Evolutionary conservation across 2,329 filamentous ascomycete species (phyloP).

Genomic region (Cladosporium sp.): DNA sequence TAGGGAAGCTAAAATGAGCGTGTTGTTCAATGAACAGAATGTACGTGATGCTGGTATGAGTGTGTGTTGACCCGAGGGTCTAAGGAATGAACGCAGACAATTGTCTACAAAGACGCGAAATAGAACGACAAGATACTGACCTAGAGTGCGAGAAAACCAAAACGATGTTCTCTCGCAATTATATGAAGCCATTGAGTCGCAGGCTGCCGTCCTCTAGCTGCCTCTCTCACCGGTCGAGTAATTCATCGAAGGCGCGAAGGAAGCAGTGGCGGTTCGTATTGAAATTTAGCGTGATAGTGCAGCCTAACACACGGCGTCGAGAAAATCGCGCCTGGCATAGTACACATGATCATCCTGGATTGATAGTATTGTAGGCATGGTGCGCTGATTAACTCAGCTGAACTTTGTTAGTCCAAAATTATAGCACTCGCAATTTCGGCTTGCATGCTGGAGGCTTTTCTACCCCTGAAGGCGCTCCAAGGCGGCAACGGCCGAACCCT

Average conservation of each 20-base stretch:
- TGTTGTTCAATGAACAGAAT: conserved; percentile 36
- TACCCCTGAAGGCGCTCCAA: conserved; percentile 9
- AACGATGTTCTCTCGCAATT: not conserved
- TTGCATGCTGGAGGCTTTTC: conserved; percentile 1
- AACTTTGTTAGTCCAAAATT: not conserved
- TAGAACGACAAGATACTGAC: conserved; percentile 1
- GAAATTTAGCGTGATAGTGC: not conserved
- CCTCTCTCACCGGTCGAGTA: conserved; percentile 12
- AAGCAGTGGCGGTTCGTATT: conserved; percentile 8
- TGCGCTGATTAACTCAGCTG: not conserved
- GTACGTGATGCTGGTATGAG: conserved; percentile 23
- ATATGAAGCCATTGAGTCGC: conserved; percentile 1
- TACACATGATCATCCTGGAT: no score
- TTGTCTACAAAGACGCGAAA: conserved; percentile 2
- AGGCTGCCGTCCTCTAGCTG: not conserved
- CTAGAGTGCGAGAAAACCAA: not conserved
- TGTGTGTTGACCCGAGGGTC: conserved; percentile 26
- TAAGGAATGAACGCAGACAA: conserved; percentile 56
- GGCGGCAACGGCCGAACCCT: not conserved
- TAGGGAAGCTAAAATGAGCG: no score
- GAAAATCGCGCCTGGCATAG: no score
- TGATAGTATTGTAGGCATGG: no score
- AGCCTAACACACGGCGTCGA: no score
- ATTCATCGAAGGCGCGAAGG: conserved; percentile 3
- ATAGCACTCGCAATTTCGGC: conserved; percentile 4